These are phyloP conservation scores for Diaporthe ampelina DNA, from an alignment of 2,329 filamentous ascomycete genomes.

Conservation along the genomic window DNA sequence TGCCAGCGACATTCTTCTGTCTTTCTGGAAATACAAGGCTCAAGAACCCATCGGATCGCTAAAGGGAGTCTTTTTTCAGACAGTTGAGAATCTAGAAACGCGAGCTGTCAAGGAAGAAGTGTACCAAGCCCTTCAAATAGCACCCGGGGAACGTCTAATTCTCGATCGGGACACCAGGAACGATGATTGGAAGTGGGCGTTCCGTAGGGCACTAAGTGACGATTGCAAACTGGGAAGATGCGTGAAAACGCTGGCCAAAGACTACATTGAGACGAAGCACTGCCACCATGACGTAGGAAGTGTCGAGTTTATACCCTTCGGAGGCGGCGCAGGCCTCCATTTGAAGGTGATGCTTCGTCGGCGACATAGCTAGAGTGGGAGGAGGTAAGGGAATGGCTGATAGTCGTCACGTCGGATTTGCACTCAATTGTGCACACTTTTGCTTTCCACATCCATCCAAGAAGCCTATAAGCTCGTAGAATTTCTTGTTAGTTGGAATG, in stretches of 20 bases:
- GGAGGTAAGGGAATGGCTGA: not conserved
- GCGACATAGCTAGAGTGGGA: not conserved
- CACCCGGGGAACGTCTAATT: not conserved
- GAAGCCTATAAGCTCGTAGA: not conserved
- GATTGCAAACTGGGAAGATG: not conserved
- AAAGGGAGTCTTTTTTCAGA: not conserved
- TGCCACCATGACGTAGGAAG: not conserved
- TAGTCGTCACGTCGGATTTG: not conserved
- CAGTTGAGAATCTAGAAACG: not conserved
- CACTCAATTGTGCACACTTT: not conserved
- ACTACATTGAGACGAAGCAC: not conserved
- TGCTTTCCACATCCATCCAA: not conserved
- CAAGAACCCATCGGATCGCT: not conserved
- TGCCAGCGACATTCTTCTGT: slow-evolving; percentile 1
- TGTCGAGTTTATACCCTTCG: not conserved
- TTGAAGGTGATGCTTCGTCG: not conserved
- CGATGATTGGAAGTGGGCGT: not conserved
- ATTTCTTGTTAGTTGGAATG: not conserved
- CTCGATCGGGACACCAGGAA: not conserved
- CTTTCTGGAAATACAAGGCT: not conserved
- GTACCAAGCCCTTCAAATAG: not conserved
- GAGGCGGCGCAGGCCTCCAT: not conserved
- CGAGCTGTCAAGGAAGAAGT: not conserved
- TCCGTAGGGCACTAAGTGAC: not conserved
- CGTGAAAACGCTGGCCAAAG: not conserved